phyloP scores from a whole-genome alignment of 2,329 filamentous ascomycete genomes.

The Paracoccidioides lutzii region DNA sequence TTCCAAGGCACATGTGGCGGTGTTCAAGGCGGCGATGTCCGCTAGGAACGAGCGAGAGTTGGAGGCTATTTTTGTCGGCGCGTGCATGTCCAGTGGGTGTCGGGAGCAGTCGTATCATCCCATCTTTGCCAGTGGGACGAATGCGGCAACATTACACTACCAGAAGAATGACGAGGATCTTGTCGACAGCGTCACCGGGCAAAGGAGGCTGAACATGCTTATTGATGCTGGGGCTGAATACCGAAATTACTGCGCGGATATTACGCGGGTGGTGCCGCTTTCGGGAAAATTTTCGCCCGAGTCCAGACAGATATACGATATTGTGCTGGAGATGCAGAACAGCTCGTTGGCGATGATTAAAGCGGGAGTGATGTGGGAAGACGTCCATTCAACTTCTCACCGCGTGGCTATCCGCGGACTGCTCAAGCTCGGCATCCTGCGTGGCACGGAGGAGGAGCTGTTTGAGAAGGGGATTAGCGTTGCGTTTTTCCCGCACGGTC shows the following conservation, averaged over 20 bases:
- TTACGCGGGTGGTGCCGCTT: constrained; percentile 78
- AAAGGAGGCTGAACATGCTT: constrained; percentile 55
- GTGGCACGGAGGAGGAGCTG: constrained; percentile 54
- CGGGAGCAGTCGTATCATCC: constrained; percentile 72
- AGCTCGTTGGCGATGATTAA: constrained; percentile 56
- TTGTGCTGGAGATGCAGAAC: constrained; percentile 71
- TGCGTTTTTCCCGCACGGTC: constrained; percentile 82
- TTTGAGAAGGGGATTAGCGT: constrained; percentile 66
- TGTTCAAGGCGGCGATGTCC: constrained; percentile 50
- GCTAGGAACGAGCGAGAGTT: constrained; percentile 71
- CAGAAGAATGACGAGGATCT: constrained; percentile 63
- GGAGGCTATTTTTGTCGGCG: constrained; percentile 61
- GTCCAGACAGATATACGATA: constrained; percentile 58
- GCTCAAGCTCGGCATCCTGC: constrained; percentile 57
- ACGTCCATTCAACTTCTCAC: constrained; percentile 61
- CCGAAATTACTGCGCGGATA: constrained; percentile 73
- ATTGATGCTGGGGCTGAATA: constrained; percentile 84
- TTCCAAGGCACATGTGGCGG: constrained; percentile 59
- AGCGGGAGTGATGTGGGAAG: constrained; percentile 57
- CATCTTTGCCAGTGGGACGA: constrained; percentile 76
- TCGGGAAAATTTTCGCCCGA: constrained; percentile 56
- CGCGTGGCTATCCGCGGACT: constrained; percentile 60
- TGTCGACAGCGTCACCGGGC: constrained; percentile 31
- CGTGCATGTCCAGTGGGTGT: constrained; percentile 59
- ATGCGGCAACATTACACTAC: constrained; percentile 80